Conservation (phyloP, 371 early-diverging fungal species). For the Mortierella sp. region DNA sequence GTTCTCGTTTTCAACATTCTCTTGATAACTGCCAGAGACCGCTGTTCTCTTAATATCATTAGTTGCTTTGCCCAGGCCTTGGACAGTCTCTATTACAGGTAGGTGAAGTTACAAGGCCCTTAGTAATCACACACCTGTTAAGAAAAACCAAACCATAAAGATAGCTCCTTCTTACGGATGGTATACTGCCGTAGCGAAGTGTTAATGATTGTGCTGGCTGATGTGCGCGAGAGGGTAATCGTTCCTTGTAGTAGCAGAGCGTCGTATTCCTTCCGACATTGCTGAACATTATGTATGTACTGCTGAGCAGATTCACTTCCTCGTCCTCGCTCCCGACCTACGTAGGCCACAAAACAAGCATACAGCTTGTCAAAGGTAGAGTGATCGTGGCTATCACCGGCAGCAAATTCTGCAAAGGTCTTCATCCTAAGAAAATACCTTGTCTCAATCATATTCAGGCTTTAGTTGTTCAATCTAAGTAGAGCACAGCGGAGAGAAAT, state of each 20-base stretch:
- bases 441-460: not conserved
- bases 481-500: no score
- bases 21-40: no score
- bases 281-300: not conserved
- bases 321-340: constrained; percentile 18
- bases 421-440: constrained; percentile 8
- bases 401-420: constrained; percentile 13
- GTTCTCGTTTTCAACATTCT: no score
- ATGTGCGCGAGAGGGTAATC: constrained; percentile 5
- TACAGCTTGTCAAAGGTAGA: constrained; percentile 14
- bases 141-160: no score
- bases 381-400: constrained; percentile 13
- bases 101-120: no score
- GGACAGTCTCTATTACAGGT: no score
- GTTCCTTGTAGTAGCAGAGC: constrained; percentile 14
- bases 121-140: no score
- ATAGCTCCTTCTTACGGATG: no score
- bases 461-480: not conserved
- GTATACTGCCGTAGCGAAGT: no score
- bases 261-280: constrained; percentile 16
- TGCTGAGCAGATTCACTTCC: constrained; percentile 4
- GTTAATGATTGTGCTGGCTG: constrained; percentile 4
- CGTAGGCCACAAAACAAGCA: constrained; percentile 7
- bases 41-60: no score
- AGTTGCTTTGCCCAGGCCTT: no score